A percentile compares a stretch with the other conserved stretches of the same genome.
These are phyloP conservation scores for Cucurbita maxima DNA, from an alignment of 306 rosid genomes.

Conservation along the genomic window DNA sequence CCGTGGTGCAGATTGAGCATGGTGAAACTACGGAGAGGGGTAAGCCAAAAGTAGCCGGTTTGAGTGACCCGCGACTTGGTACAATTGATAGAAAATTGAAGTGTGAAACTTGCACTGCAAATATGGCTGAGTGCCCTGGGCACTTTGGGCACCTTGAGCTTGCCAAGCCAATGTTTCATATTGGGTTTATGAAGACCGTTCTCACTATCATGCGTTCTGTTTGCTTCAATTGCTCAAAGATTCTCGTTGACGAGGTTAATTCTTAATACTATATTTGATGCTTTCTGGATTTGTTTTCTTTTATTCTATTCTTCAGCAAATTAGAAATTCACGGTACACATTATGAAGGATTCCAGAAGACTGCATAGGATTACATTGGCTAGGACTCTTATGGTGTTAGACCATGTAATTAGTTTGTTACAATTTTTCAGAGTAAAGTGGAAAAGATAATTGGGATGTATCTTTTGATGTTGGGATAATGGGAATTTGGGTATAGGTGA, in stretches of 20 bases:
- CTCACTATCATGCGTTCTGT: conserved; percentile 73
- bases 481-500: not conserved
- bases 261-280: not conserved
- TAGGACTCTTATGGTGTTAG: not conserved
- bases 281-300: not conserved
- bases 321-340: not conserved
- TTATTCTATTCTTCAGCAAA: not conserved
- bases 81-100: conserved; percentile 87
- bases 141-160: conserved; percentile 96
- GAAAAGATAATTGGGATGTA: not conserved
- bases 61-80: conserved; percentile 88
- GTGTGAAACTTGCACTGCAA: conserved; percentile 90
- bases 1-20: conserved; percentile 86
- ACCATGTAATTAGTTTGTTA: not conserved
- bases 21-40: conserved; percentile 88
- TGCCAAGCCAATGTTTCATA: conserved; percentile 95
- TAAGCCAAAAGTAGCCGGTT: conserved; percentile 73
- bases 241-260: conserved; percentile 65
- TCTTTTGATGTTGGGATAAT: not conserved
- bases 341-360: not conserved
- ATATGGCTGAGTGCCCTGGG: conserved; percentile 97
- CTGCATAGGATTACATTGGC: not conserved
- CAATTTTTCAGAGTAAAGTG: not conserved
- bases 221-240: conserved; percentile 91
- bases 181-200: conserved; percentile 83